These are phyloP conservation scores for Rhynchosporium secalis DNA, from an alignment of 2,329 filamentous ascomycete genomes.

Conservation along the genomic window DNA sequence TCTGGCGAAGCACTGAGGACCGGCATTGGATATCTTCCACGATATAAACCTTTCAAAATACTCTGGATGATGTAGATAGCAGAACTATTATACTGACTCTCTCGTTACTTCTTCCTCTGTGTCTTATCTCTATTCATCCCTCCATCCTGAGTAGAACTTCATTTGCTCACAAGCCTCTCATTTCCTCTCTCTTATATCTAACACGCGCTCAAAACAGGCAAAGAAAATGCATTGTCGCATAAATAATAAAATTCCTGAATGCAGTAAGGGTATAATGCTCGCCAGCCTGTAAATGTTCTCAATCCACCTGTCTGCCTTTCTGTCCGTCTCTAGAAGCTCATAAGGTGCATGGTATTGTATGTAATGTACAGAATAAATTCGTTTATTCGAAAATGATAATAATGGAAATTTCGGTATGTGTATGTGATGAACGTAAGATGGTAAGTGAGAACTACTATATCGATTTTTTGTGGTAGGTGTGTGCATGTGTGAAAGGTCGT, in stretches of 20 bases:
- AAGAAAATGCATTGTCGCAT: slow-evolving; percentile 5
- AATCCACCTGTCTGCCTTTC: not conserved
- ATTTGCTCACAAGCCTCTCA: not conserved
- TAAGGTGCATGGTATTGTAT: not conserved
- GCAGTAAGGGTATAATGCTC: slow-evolving; percentile 22
- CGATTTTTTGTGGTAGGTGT: not conserved
- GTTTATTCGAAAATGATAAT: not conserved
- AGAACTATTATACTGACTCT: no score
- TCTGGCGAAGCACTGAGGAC: not conserved
- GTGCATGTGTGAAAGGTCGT: no score
- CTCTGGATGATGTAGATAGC: no score
- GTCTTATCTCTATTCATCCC: not conserved
- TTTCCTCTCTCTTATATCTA: slow-evolving; percentile 1
- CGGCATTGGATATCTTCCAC: no score
- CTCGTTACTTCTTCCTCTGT: no score
- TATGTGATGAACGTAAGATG: not conserved
- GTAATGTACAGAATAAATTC: slow-evolving; percentile 9
- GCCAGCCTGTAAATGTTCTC: not conserved
- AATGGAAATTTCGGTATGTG: not conserved
- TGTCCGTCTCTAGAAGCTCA: no score
- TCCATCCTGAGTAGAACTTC: not conserved
- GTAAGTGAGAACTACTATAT: slow-evolving; percentile 6
- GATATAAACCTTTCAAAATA: no score
- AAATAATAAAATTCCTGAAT: slow-evolving; percentile 8
- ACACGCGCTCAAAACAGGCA: not conserved